Base-by-base conservation (phyloP, 495 filamentous ascomycete species). In the Penicillium atrosanguineum region DNA sequence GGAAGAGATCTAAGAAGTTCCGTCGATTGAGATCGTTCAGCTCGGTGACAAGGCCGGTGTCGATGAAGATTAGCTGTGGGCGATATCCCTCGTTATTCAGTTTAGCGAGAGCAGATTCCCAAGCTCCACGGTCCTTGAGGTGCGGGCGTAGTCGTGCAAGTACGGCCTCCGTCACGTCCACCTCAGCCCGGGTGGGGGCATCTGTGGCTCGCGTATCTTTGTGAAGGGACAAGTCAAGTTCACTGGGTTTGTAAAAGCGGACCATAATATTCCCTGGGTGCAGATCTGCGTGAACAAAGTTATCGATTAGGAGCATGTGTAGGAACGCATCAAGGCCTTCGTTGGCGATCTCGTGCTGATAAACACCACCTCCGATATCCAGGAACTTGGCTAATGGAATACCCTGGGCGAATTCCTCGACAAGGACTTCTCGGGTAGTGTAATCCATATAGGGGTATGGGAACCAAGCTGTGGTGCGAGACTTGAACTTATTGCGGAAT, bases 201-300 rank as follows among this genome's bases (percentile, higher is more conserved):
- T 81, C 71, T 0, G 78, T 73, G 49, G 78, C 72, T 28, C 77
- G 74, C 56, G 70, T 72, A 60, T 77, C 68, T 46, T 79, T 78
- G 61, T 77, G 74, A 36, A 81, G 76, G 18, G 81, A 78, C 9
- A 91, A 73, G 53, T 81, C 76, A 5, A 95, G 80, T 50, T 85
- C 78, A 29, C 83, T 84, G 0, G 91, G 86, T 62, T 94, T 83
- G 73, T 97, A 96, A 72, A 99, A 99, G 53, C 95, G 90, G 43
- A 99, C 95, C 93, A 99, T 97, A 74, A 99, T 97, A 67, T 99
- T 99, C 7, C 95, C 95, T 0, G 95, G 95, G 61, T 99, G 95
- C 9, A 99, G 76, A 69, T 99, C 95, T n/a, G 95, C 94, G 61
- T 99, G 95, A 47, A 97, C 84, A 66, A 99, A 99, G 63, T 99